Conservation (phyloP, 768 basidiomycete genomes). For the Clitopilus passeckerianus region DNA sequence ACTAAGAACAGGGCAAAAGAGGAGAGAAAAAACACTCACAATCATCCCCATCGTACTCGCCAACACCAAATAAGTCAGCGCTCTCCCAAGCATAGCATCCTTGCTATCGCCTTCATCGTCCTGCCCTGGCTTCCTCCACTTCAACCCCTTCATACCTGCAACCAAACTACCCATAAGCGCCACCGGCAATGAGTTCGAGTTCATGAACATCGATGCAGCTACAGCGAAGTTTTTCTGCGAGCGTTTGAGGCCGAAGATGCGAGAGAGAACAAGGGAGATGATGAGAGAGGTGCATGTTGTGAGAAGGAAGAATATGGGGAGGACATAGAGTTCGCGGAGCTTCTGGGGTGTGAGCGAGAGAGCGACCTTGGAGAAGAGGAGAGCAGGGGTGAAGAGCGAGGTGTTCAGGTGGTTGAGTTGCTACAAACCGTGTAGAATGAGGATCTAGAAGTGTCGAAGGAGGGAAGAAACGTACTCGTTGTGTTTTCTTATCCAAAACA, state of each 20-base stretch:
- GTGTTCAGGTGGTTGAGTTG: constrained; percentile 80
- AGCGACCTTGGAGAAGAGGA: constrained; percentile 93
- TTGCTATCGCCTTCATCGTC: constrained; percentile 64
- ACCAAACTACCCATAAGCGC: constrained; percentile 91
- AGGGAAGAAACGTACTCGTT: constrained; percentile 52
- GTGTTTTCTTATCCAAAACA: constrained; percentile 84
- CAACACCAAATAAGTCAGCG: constrained; percentile 83
- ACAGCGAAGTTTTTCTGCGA: constrained; percentile 80
- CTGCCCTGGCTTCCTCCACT: constrained; percentile 41
- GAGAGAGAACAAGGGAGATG: constrained; percentile 61
- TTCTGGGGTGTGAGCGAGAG: constrained; percentile 86
- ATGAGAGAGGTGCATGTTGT: constrained; percentile 69
- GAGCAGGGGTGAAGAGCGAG: constrained; percentile 82
- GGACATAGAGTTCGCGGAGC: constrained; percentile 77
- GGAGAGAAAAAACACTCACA: constrained; percentile 38
- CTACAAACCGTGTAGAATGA: constrained; percentile 26
- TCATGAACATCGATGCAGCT: constrained; percentile 88
- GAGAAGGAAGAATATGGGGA: constrained; percentile 80
- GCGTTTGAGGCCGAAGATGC: constrained; percentile 57
- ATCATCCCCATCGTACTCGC: constrained; percentile 97
- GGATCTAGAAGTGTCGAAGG: background rate
- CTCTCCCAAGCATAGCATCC: constrained; percentile 88
- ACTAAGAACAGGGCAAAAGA: background rate
- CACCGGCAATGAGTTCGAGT: constrained; percentile 92
- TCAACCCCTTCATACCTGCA: constrained; percentile 73